Percentiles rank a stretch among this genome's conserved stretches.
phyloP scores from a whole-genome alignment of 2,329 filamentous ascomycete genomes.

The Emericellopsis atlantica region DNA sequence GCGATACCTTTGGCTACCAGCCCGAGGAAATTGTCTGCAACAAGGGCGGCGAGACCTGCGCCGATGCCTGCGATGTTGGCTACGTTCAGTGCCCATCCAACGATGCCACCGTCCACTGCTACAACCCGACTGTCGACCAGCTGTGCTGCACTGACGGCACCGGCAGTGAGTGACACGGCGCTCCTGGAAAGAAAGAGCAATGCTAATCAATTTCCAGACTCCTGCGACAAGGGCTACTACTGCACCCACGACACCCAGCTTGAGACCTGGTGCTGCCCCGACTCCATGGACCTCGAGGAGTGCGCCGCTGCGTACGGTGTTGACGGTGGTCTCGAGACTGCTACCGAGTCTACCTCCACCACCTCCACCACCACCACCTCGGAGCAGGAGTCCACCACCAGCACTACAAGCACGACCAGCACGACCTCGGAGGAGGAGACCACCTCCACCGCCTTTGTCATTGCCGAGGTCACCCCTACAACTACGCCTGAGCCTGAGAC shows the following conservation, averaged over 20 bases:
- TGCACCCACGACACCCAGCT: slow-evolving; percentile 40
- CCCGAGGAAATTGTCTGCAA: slow-evolving; percentile 35
- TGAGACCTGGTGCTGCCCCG: slow-evolving; percentile 49
- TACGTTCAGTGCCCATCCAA: slow-evolving; percentile 35
- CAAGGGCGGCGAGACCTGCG: slow-evolving; percentile 33
- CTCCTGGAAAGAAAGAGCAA: neutral
- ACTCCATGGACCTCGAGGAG: slow-evolving; percentile 35
- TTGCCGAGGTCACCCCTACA: slow-evolving; percentile 4
- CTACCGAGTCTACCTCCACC: slow-evolving; percentile 17
- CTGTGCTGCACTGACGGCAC: slow-evolving; percentile 42
- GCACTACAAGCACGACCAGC: slow-evolving; percentile 7
- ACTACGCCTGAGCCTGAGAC: slow-evolving; percentile 8
- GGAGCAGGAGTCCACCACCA: slow-evolving; percentile 12
- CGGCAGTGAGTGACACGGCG: slow-evolving; percentile 34
- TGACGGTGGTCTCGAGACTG: slow-evolving; percentile 27
- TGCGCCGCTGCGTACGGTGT: slow-evolving; percentile 43
- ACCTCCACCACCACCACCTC: slow-evolving; percentile 12
- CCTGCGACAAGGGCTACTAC: slow-evolving; percentile 49
- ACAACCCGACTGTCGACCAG: slow-evolving; percentile 35
- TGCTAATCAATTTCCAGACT: slow-evolving; percentile 27
- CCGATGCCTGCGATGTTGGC: slow-evolving; percentile 38
- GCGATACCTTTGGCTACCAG: slow-evolving; percentile 33
- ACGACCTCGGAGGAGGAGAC: slow-evolving; percentile 9
- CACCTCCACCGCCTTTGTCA: slow-evolving; percentile 9
- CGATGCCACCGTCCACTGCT: slow-evolving; percentile 43